A percentile compares a stretch with the other conserved stretches of the same genome.
Evolutionary conservation across 2,329 filamentous ascomycete genomes (phyloP).

Genomic region (Alternaria sp.): DNA sequence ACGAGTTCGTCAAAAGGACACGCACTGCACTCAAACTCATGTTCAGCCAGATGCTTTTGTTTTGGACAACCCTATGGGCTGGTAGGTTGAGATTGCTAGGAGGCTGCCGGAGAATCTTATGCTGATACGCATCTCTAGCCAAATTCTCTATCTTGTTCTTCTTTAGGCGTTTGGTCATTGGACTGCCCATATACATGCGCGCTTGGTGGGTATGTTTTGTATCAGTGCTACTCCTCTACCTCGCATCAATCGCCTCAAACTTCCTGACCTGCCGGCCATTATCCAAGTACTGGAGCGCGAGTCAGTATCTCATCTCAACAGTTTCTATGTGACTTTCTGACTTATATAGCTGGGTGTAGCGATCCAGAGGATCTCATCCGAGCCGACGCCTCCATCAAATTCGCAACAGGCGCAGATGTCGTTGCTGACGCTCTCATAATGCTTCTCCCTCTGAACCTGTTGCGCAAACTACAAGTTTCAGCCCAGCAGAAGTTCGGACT

Average conservation of each 20-base stretch:
- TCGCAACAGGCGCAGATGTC: background rate
- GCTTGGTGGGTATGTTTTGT: too few species aligned
- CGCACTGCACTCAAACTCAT: slow-evolving; percentile 12
- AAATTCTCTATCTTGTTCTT: too few species aligned
- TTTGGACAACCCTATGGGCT: slow-evolving; percentile 16
- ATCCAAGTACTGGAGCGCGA: background rate
- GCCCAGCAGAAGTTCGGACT: background rate
- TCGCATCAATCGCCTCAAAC: too few species aligned
- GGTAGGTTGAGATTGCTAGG: background rate
- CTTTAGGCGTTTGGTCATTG: too few species aligned
- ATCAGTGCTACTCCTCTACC: too few species aligned
- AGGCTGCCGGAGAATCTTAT: rapidly evolving
- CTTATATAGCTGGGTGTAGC: background rate
- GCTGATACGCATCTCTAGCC: too few species aligned
- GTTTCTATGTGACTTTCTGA: background rate
- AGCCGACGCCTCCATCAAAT: background rate
- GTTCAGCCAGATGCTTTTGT: slow-evolving; percentile 18
- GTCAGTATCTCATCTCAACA: background rate
- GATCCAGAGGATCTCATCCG: background rate
- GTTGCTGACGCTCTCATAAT: background rate
- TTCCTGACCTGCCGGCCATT: background rate
- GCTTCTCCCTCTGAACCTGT: background rate
- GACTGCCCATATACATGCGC: too few species aligned
- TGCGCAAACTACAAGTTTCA: background rate
- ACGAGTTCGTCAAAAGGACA: slow-evolving; percentile 1